Base-by-base conservation (phyloP, 768 basidiomycete genomes). In the Lactarius trivialis region DNA sequence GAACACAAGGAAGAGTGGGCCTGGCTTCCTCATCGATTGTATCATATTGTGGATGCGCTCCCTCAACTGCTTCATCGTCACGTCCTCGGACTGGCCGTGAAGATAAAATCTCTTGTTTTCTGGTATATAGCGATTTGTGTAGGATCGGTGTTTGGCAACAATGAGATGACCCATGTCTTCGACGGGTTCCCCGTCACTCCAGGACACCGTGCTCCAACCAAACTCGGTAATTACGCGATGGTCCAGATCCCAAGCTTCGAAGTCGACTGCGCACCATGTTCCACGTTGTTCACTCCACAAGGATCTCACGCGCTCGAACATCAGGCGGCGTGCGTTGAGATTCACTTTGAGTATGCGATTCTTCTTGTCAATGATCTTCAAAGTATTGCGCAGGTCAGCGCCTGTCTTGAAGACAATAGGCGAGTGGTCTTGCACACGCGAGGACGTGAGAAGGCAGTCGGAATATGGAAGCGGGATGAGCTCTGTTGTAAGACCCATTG, bases 211-310 rank as follows among this genome's bases (percentile, higher is more conserved):
- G 67, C 84, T 83, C 80, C 83, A 93, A 19, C 93, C 93, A 67
- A 91, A 87, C 71, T 95, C 93, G 28, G 89, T 91, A 65, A 93
- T 76, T 24, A 85, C 65, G 1, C 75, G 81, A 68, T 91, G 88
- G 48, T 91, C 88, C 45, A 73, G 72, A 70, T 94, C 92, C 90
- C 90, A 93, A 19, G 81, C 82, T 73, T 93, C 92, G 65, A 93
- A 86, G 71, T 93, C 92, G 55, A 93, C 73, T 17, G 91, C 83
- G 69, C 82, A 82, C 88, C 89, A 93, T 4, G 81, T 80, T 45
- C 89, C 91, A 28, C 71, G 77, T 70, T 85, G 83, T 61, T 79
- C 79, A 0, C 74, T 73, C 85, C 86, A 92, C 56, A 84, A 76
- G 3, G 78, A 71, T 19, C 90, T 84, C 28, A 85, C 80, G 6